These are phyloP conservation scores for Mycena rosella DNA, from an alignment of 768 basidiomycete species.

Conservation along the genomic window DNA sequence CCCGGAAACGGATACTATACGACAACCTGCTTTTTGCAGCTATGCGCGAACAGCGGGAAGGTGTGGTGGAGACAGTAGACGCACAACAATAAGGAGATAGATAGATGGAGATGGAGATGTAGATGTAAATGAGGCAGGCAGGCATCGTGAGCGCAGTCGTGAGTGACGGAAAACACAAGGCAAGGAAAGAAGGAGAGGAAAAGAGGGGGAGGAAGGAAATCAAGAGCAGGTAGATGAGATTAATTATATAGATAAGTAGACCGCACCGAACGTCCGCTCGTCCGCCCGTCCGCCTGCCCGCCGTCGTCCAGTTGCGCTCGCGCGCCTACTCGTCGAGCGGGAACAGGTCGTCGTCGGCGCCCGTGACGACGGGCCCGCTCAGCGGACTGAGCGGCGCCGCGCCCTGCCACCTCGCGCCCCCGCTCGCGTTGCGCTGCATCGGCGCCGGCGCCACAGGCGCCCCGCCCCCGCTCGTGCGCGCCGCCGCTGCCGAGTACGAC, in stretches of 20 bases:
- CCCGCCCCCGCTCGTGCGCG: conserved; percentile 34
- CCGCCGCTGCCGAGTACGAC: conserved; percentile 64
- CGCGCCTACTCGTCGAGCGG: conserved; percentile 31
- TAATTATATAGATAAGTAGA: conserved; percentile 32
- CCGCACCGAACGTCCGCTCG: not conserved
- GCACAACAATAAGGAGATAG: conserved; percentile 1
- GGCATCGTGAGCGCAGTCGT: conserved; percentile 1
- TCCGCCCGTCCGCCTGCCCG: too few relatives aligned
- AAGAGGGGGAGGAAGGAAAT: not conserved
- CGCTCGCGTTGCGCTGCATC: conserved; percentile 45
- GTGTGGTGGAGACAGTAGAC: not conserved
- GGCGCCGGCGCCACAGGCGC: conserved; percentile 30
- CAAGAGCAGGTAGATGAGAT: conserved; percentile 5
- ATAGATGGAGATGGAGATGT: not conserved
- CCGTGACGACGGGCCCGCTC: conserved; percentile 68
- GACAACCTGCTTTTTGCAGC: conserved; percentile 26
- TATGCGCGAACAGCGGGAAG: conserved; percentile 6
- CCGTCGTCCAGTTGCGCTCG: not conserved
- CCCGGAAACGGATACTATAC: conserved; percentile 20
- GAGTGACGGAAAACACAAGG: not conserved
- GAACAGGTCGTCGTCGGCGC: conserved; percentile 78
- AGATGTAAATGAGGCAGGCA: conserved; percentile 2
- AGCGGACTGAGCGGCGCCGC: conserved; percentile 67
- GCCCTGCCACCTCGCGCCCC: conserved; percentile 52
- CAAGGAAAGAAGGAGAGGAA: too few relatives aligned